These are phyloP conservation scores for Sugiyamaella chiloensis DNA, from an alignment of 805 yeast species.

Conservation along the genomic window DNA sequence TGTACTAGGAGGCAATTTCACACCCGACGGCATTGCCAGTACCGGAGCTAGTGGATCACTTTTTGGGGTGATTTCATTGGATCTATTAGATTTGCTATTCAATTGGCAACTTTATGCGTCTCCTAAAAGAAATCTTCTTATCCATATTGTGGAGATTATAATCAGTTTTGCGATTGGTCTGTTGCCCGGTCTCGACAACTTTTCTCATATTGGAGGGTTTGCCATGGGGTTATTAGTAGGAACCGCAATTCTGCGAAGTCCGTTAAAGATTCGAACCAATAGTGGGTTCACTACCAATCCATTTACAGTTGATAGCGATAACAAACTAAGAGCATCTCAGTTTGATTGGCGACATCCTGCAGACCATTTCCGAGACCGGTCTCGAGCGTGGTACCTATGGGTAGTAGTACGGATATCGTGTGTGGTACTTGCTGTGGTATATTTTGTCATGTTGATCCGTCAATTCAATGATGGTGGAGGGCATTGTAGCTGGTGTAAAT, in stretches of 20 bases:
- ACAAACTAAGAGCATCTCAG: constrained; percentile 23
- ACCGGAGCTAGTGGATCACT: constrained; percentile 72
- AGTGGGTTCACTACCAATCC: constrained; percentile 20
- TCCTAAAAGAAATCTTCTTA: constrained; percentile 45
- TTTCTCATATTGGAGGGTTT: constrained; percentile 74
- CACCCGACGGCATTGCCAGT: constrained; percentile 62
- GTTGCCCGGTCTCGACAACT: constrained; percentile 71
- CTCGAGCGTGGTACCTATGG: constrained; percentile 49
- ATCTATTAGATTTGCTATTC: constrained; percentile 51
- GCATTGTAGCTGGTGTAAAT: constrained; percentile 69
- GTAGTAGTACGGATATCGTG: constrained; percentile 44
- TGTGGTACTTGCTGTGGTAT: constrained; percentile 46
- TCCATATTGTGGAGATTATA: constrained; percentile 55
- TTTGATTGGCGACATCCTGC: constrained; percentile 25
- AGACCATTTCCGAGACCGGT: constrained; percentile 24
- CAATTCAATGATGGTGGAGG: constrained; percentile 51
- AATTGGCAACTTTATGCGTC: constrained; percentile 48
- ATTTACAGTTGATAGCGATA: constrained; percentile 1
- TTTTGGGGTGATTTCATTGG: constrained; percentile 65
- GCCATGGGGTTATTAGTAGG: constrained; percentile 55
- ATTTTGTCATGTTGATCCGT: constrained; percentile 47
- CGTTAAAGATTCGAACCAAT: constrained; percentile 33
- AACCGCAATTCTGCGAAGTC: constrained; percentile 52
- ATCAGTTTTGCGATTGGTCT: constrained; percentile 61
- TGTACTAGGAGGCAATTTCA: constrained; percentile 63